A percentile compares a stretch with the other conserved stretches of the same genome.
Conservation (phyloP, 805 yeast species). For the Wickerhamiella cacticola region DNA sequence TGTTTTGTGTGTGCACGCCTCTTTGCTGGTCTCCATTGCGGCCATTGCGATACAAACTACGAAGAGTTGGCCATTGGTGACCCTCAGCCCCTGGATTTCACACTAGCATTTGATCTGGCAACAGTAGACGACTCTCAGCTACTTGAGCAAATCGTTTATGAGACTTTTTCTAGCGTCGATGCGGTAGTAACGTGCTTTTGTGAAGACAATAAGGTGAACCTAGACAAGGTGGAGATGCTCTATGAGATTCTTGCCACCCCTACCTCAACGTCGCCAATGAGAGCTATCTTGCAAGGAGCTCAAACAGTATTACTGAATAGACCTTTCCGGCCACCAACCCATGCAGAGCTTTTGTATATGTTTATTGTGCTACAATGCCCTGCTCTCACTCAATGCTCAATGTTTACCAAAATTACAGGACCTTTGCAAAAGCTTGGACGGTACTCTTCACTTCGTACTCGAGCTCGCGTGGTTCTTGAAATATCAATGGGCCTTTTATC, state of each 20-base stretch:
- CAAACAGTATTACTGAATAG: conserved; percentile 20
- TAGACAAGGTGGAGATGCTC: conserved; percentile 1
- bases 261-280: conserved; percentile 21
- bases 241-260: conserved; percentile 18
- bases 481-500: conserved; percentile 58
- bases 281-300: conserved; percentile 24
- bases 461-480: conserved; percentile 57
- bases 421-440: conserved; percentile 24
- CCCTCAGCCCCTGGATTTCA: conserved; percentile 17
- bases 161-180: conserved; percentile 15
- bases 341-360: conserved; percentile 19
- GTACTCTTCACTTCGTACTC: conserved; percentile 21
- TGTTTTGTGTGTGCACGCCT: conserved; percentile 20
- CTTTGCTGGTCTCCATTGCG: conserved; percentile 17
- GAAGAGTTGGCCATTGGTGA: background rate
- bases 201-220: background rate
- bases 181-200: conserved; percentile 5
- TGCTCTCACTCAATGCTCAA: conserved; percentile 22
- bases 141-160: conserved; percentile 20
- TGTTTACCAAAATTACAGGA: conserved; percentile 25
- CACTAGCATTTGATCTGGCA: conserved; percentile 19
- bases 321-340: conserved; percentile 15
- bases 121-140: conserved; percentile 17
- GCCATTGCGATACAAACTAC: conserved; percentile 20
- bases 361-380: conserved; percentile 22